Evolutionary conservation across 1,284 basidiomycete species (phyloP).

Genomic region (Inonotus obliquus): DNA sequence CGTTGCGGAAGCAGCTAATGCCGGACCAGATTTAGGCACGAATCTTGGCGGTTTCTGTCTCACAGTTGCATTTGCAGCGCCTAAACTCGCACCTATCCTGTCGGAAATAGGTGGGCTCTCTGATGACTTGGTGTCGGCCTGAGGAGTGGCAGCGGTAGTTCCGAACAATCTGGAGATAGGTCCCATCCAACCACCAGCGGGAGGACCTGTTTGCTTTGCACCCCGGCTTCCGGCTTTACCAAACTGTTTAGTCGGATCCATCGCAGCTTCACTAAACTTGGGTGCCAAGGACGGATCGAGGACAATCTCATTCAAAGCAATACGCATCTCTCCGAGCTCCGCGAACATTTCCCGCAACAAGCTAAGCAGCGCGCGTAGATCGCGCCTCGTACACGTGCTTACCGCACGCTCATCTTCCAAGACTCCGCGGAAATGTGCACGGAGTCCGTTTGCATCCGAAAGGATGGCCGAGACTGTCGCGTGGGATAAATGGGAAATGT

Average conservation of each 20-base stretch:
- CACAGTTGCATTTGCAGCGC: constrained; percentile 10
- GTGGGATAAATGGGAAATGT: constrained; percentile 85
- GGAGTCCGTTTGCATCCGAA: constrained; percentile 65
- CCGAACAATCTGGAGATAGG: constrained; percentile 73
- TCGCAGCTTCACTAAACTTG: constrained; percentile 64
- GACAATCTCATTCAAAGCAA: constrained; percentile 85
- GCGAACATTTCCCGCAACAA: constrained; percentile 82
- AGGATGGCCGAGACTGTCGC: constrained; percentile 78
- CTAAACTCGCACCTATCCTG: constrained; percentile 24
- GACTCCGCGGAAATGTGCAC: constrained; percentile 73
- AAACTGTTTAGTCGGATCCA: constrained; percentile 52
- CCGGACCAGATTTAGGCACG: constrained; percentile 73
- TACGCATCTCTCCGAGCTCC: constrained; percentile 80
- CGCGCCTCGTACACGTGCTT: constrained; percentile 70
- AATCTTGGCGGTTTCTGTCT: constrained; percentile 33
- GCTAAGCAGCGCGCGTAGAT: constrained; percentile 81
- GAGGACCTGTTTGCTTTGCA: constrained; percentile 24
- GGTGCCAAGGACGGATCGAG: constrained; percentile 78
- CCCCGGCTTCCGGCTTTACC: constrained; percentile 31
- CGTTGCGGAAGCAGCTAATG: constrained; percentile 78
- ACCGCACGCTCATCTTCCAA: constrained; percentile 63
- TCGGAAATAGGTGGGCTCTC: not conserved
- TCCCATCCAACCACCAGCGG: constrained; percentile 68
- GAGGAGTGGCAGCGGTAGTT: constrained; percentile 26
- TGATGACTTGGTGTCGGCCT: constrained; percentile 15